Evolutionary conservation across 2,329 filamentous ascomycete genomes (phyloP).

Genomic region (Xenosphaeropsis pyriputrescens): DNA sequence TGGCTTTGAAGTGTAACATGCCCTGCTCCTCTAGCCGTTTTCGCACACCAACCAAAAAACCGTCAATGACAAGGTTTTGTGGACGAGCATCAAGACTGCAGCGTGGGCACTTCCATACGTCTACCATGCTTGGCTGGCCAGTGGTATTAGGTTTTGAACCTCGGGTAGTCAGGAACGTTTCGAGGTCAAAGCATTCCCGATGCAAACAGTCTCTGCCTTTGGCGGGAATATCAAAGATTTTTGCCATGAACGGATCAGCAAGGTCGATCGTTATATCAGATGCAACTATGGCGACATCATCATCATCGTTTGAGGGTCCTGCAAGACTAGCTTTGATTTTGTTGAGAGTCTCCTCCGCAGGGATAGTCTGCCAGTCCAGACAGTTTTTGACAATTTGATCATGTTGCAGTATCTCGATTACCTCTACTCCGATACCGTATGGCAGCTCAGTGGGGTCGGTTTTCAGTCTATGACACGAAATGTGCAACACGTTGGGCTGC

Average conservation of each 20-base stretch:
- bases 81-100: constrained; percentile 70
- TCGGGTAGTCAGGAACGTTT: constrained; percentile 62
- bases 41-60: constrained; percentile 54
- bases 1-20: constrained; percentile 37
- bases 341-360: constrained; percentile 32
- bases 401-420: constrained; percentile 40
- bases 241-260: constrained; percentile 50
- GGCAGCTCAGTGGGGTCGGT: constrained; percentile 9
- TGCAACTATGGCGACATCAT: constrained; percentile 46
- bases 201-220: constrained; percentile 59
- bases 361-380: constrained; percentile 22
- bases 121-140: constrained; percentile 38
- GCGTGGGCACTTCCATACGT: constrained; percentile 79
- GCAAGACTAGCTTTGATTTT: constrained; percentile 39
- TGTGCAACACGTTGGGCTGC: constrained; percentile 1
- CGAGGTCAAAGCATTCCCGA: constrained; percentile 79
- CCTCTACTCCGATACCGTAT: constrained; percentile 57
- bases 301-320: constrained; percentile 30
- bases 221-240: constrained; percentile 55
- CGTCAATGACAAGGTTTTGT: constrained; percentile 53
- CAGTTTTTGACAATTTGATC: constrained; percentile 24
- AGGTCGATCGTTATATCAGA: constrained; percentile 46
- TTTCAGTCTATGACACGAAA: no score
- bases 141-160: constrained; percentile 26
- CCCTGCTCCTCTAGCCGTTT: constrained; percentile 31